Conservation (phyloP, 2,329 filamentous ascomycete species). For the Aspergillus fructus region DNA sequence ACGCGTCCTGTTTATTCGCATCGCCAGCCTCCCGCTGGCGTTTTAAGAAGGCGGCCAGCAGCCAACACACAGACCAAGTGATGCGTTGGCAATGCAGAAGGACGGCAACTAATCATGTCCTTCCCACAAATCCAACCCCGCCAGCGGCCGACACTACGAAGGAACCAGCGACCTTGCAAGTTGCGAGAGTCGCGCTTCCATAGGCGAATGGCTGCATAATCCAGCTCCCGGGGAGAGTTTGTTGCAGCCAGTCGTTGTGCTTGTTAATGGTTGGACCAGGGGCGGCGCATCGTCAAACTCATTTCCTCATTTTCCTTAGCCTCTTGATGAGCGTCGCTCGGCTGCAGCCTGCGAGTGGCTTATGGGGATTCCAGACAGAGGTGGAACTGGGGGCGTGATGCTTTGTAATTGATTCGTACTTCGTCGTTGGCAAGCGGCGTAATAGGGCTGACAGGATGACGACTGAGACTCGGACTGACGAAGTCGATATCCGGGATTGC, state of each 20-base stretch:
- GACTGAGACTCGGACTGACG: no score
- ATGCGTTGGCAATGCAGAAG: conserved; percentile 32
- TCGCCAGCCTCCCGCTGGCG: conserved; percentile 6
- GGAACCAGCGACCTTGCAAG: conserved; percentile 1
- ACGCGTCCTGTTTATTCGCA: conserved; percentile 16
- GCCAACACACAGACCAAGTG: conserved; percentile 29
- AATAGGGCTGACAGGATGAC: no score
- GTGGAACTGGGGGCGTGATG: no score
- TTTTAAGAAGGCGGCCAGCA: conserved; percentile 1
- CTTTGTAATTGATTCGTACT: no score
- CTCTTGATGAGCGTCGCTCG: background rate
- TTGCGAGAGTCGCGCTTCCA: conserved; percentile 6
- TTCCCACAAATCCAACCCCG: conserved; percentile 21
- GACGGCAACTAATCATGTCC: conserved; percentile 25
- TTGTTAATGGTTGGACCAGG: background rate
- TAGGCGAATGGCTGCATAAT: conserved; percentile 9
- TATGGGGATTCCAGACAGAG: background rate
- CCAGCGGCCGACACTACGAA: conserved; percentile 4
- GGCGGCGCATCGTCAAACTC: background rate
- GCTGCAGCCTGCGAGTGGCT: background rate
- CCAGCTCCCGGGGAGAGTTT: background rate
- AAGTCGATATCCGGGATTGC: no score
- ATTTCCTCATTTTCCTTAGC: background rate
- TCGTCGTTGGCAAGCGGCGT: no score
- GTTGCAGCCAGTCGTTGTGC: background rate